Percentiles rank a stretch among this genome's conserved stretches.
Evolutionary conservation across 768 basidiomycete species (phyloP).

Genomic region (Cystobasidium ongulense): DNA sequence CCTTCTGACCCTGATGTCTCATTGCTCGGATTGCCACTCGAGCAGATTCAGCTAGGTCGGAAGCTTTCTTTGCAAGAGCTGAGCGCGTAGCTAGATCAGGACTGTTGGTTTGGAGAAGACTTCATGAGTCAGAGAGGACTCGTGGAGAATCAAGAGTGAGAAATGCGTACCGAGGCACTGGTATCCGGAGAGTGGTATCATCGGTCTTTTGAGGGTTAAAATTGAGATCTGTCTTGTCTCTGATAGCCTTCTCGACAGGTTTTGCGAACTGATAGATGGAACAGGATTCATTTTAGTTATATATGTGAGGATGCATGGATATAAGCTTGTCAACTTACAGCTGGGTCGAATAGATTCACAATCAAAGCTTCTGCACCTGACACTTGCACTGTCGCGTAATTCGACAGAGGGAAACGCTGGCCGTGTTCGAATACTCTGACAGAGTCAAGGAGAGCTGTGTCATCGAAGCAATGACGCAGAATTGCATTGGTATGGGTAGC

Average conservation of each 20-base stretch:
- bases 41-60: slow-evolving; percentile 34
- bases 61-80: slow-evolving; percentile 30
- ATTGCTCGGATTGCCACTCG: slow-evolving; percentile 26
- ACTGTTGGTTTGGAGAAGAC: background rate
- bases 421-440: slow-evolving; percentile 24
- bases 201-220: slow-evolving; percentile 18
- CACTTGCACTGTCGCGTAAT: slow-evolving; percentile 20
- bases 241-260: slow-evolving; percentile 26
- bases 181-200: slow-evolving; percentile 24
- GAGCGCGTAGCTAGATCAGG: slow-evolving; percentile 22
- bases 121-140: background rate
- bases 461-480: background rate
- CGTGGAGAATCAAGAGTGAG: background rate
- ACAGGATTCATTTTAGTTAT: background rate
- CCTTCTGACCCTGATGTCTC: slow-evolving; percentile 35
- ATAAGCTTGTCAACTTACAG: background rate
- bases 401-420: background rate
- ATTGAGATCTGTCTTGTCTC: slow-evolving; percentile 10
- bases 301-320: background rate
- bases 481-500: background rate
- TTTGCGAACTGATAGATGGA: background rate
- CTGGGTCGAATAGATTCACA: slow-evolving; percentile 19
- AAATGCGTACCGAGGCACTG: slow-evolving; percentile 19
- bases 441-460: slow-evolving; percentile 20
- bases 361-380: slow-evolving; percentile 7